Percentiles rank a stretch among this genome's conserved stretches.
These are phyloP conservation scores for Alternaria gansuensis DNA, from an alignment of 2,329 filamentous ascomycete genomes.

Conservation along the genomic window DNA sequence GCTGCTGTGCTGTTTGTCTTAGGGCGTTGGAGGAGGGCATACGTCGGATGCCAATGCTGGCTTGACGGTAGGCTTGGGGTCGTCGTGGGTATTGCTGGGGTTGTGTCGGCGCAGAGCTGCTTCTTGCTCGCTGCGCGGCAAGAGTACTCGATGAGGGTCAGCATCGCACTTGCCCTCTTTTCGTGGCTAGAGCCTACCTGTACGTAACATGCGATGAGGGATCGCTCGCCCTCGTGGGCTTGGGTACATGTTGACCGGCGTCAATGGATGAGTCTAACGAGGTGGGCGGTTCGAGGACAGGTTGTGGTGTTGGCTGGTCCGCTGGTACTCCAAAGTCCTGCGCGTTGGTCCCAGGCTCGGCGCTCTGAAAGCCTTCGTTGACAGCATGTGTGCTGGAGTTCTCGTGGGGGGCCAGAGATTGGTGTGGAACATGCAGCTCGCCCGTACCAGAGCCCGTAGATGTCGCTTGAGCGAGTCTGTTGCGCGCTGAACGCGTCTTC, in stretches of 20 bases:
- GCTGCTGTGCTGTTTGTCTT: slow-evolving; percentile 32
- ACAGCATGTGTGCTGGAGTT: slow-evolving; percentile 45
- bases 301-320: slow-evolving; percentile 32
- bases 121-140: slow-evolving; percentile 33
- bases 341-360: slow-evolving; percentile 42
- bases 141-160: slow-evolving; percentile 30
- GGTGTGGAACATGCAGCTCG: slow-evolving; percentile 43
- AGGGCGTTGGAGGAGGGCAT: slow-evolving; percentile 42
- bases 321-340: slow-evolving; percentile 45
- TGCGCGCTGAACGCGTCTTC: slow-evolving; percentile 49
- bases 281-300: slow-evolving; percentile 44
- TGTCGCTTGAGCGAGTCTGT: slow-evolving; percentile 40
- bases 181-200: slow-evolving; percentile 27
- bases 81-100: slow-evolving; percentile 38
- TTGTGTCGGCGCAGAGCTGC: slow-evolving; percentile 39
- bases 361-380: slow-evolving; percentile 45
- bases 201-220: slow-evolving; percentile 30
- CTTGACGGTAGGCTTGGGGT: slow-evolving; percentile 42
- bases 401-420: slow-evolving; percentile 42
- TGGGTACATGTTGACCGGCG: slow-evolving; percentile 44
- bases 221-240: slow-evolving; percentile 33
- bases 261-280: slow-evolving; percentile 50
- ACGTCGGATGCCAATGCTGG: slow-evolving; percentile 50
- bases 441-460: slow-evolving; percentile 41
- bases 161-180: slow-evolving; percentile 19